phyloP scores from a whole-genome alignment of 1,284 basidiomycete species.

The Cystobasidium pallidum region DNA sequence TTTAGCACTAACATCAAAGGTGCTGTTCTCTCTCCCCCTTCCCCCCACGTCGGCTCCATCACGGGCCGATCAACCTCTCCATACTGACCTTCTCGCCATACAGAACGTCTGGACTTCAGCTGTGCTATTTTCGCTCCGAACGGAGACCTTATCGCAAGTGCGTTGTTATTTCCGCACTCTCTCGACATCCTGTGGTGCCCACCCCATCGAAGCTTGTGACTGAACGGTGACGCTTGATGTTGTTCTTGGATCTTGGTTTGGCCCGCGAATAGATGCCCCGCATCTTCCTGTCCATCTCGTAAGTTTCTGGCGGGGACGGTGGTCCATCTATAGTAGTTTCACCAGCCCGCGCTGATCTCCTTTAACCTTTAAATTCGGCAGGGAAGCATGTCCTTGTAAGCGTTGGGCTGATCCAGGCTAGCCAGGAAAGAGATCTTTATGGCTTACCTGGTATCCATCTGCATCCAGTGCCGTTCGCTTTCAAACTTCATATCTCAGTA shows the following conservation, averaged over 20 bases:
- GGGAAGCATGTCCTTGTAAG: conserved; percentile 46
- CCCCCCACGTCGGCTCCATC: neutral
- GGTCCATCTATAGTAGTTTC: too few relatives aligned
- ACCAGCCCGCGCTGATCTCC: too few relatives aligned
- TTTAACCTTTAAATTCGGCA: neutral
- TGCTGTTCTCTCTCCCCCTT: neutral
- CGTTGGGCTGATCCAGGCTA: neutral
- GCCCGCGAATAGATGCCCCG: conserved; percentile 75
- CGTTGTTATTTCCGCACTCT: conserved; percentile 59
- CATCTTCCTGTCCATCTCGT: conserved; percentile 62
- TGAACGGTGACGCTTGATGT: too few relatives aligned
- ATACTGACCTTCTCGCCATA: conserved; percentile 26
- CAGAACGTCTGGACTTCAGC: conserved; percentile 55
- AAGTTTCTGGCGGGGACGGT: neutral
- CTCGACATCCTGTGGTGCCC: neutral
- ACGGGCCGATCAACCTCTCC: neutral
- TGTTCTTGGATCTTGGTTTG: too few relatives aligned
- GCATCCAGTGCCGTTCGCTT: conserved; percentile 43
- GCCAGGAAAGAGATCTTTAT: neutral
- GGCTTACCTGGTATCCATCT: neutral
- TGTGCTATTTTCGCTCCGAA: conserved; percentile 89
- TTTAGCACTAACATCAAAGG: conserved; percentile 47
- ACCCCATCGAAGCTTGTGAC: too few relatives aligned
- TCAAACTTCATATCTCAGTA: conserved; percentile 41
- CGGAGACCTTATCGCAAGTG: conserved; percentile 88